phyloP scores from a whole-genome alignment of 2,329 filamentous ascomycete species.

The Gremmenia infestans region DNA sequence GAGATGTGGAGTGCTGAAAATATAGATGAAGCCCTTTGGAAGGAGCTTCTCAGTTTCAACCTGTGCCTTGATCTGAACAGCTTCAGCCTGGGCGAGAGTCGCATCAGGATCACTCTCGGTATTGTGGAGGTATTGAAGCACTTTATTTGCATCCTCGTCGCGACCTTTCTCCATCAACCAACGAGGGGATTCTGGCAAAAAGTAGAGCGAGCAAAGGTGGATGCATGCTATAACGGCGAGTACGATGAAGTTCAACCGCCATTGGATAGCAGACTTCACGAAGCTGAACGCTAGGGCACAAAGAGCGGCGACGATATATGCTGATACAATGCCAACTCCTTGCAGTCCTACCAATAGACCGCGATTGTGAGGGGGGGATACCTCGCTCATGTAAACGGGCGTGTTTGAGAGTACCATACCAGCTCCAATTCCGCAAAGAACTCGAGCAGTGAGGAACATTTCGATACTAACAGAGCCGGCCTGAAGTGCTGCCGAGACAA shows the following conservation, averaged over 20 bases:
- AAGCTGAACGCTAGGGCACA: slow-evolving; percentile 22
- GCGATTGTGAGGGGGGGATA: slow-evolving; percentile 27
- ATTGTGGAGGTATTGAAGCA: slow-evolving; percentile 46
- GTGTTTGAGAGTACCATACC: slow-evolving; percentile 11
- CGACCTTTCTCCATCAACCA: slow-evolving; percentile 62
- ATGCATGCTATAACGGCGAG: slow-evolving; percentile 12
- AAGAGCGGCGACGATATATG: slow-evolving; percentile 21
- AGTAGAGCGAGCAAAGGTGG: slow-evolving; percentile 25
- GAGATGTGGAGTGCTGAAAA: slow-evolving; percentile 25
- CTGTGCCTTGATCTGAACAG: slow-evolving; percentile 28
- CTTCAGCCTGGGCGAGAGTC: slow-evolving; percentile 26
- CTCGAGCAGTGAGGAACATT: neutral
- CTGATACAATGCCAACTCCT: slow-evolving; percentile 28
- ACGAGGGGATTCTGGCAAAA: slow-evolving; percentile 63
- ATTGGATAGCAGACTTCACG: slow-evolving; percentile 23
- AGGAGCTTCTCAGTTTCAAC: slow-evolving; percentile 19
- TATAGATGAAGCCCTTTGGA: slow-evolving; percentile 27
- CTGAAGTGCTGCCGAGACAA: slow-evolving; percentile 17
- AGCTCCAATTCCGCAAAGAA: neutral
- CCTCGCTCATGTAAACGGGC: slow-evolving; percentile 26
- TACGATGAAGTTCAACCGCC: slow-evolving; percentile 26
- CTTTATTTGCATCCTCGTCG: slow-evolving; percentile 48
- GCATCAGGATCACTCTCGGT: slow-evolving; percentile 1
- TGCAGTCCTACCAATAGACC: slow-evolving; percentile 30
- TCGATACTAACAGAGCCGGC: slow-evolving; percentile 10